A percentile compares a stretch with the other conserved stretches of the same genome.
Evolutionary conservation across 78 protist species (phyloP).

Genomic region (Dictyostelium citrinum): DNA sequence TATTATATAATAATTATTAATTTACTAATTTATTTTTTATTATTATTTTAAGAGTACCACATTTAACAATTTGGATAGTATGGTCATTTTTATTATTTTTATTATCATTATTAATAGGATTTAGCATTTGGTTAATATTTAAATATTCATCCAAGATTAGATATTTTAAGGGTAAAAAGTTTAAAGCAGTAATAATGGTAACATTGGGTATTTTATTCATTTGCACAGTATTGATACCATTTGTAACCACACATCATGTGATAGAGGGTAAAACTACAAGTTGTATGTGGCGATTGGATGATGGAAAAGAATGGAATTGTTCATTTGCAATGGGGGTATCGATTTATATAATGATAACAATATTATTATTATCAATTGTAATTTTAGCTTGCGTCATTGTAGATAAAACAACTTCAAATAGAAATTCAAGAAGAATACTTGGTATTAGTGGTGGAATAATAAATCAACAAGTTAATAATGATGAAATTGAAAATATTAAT

Average conservation of each 20-base stretch:
- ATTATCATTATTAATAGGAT: background rate
- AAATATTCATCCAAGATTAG: background rate
- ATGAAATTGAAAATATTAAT: background rate
- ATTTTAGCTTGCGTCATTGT: background rate
- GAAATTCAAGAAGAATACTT: background rate
- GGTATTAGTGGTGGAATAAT: background rate
- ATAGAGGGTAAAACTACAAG: background rate
- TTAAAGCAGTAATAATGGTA: background rate
- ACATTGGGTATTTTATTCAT: background rate
- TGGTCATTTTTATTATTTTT: conserved; percentile 7
- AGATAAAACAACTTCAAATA: background rate
- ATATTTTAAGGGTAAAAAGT: background rate
- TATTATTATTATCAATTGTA: background rate
- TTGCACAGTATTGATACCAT: conserved; percentile 1
- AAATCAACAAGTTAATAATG: background rate
- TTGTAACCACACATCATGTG: background rate
- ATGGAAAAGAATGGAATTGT: background rate
- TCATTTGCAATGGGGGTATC: background rate
- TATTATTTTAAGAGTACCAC: background rate
- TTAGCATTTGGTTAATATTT: background rate
- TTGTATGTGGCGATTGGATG: background rate
- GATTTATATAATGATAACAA: background rate
- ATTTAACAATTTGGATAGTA: conserved; percentile 22
- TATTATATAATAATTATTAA: background rate
- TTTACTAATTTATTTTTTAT: background rate